Base-by-base conservation (phyloP, 345 rosid genomes). In the Ricinus communis region DNA sequence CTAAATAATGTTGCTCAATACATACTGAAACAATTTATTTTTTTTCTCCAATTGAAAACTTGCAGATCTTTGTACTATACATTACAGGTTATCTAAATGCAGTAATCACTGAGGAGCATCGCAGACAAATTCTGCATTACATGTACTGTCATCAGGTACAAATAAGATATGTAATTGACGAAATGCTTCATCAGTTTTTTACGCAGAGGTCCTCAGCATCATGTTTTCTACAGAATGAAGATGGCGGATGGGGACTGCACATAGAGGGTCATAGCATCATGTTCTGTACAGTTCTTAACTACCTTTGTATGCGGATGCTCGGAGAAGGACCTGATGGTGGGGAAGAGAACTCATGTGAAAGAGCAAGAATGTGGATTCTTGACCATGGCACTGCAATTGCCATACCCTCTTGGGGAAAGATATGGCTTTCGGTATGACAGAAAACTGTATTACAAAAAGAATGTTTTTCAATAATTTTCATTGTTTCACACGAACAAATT, bases 181-280 rank as follows among this genome's bases (percentile, higher is more conserved):
- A n/a, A n/a, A n/a, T n/a, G n/a, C n/a, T n/a, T n/a, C n/a, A n/a
- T n/a, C n/a, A n/a, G n/a, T n/a, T n/a, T n/a, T n/a, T n/a, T n/a
- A n/a, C n/a, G n/a, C n/a, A n/a, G n/a, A n/a, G n/a, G n/a, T n/a
- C n/a, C n/a, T n/a, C n/a, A n/a, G n/a, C n/a, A n/a, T n/a, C n/a
- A n/a, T n/a, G n/a, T n/a, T n/a, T n/a, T n/a, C n/a, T n/a, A n/a
- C n/a, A n/a, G 73, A 70, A 70, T 43, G 73, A 70, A 43, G 74
- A 71, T 49, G 74, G 74, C 33, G 74, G 74, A 0, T 71, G 74
- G 74, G 74, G 74, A 5, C 46, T 71, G 36, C 74, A 71, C 18
- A 60, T 71, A 3, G 74, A 71, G 41, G 67, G 74, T 19, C 67
- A 60, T 18, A 71, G 74, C 67, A 60, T n/a, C 45, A 71, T 71